Evolutionary conservation across 192 early-diverging fungal species (phyloP).

Genomic region (Backusella liffmaniae): DNA sequence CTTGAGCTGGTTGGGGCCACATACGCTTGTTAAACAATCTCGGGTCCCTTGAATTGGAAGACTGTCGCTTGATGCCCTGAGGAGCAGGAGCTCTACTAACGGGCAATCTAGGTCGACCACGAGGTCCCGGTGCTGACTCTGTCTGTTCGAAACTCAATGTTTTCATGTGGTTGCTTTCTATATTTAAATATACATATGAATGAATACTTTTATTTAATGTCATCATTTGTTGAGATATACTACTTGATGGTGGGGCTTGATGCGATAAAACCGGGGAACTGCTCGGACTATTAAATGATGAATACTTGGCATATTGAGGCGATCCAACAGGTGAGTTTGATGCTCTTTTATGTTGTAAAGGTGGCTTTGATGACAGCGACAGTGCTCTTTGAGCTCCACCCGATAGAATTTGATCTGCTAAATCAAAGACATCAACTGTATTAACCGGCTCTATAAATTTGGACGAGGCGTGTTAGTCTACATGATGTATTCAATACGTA

Average conservation of each 20-base stretch:
- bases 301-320: neutral
- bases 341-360: neutral
- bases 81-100: neutral
- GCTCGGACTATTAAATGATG: neutral
- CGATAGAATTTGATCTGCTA: neutral
- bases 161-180: neutral
- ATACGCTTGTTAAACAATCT: neutral
- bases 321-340: neutral
- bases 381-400: neutral
- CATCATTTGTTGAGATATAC: neutral
- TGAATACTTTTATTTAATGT: neutral
- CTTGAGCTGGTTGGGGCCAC: neutral
- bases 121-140: neutral
- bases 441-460: neutral
- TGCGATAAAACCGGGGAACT: neutral
- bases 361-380: neutral
- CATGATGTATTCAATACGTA: neutral
- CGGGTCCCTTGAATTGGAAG: neutral
- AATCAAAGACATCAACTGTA: neutral
- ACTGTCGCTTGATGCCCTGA: neutral
- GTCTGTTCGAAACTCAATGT: neutral
- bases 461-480: neutral
- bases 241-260: neutral
- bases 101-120: neutral
- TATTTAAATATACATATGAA: neutral